These are phyloP conservation scores for Macadamia tetraphylla DNA, from an alignment of 164 flowering plant genomes.

Conservation along the genomic window DNA sequence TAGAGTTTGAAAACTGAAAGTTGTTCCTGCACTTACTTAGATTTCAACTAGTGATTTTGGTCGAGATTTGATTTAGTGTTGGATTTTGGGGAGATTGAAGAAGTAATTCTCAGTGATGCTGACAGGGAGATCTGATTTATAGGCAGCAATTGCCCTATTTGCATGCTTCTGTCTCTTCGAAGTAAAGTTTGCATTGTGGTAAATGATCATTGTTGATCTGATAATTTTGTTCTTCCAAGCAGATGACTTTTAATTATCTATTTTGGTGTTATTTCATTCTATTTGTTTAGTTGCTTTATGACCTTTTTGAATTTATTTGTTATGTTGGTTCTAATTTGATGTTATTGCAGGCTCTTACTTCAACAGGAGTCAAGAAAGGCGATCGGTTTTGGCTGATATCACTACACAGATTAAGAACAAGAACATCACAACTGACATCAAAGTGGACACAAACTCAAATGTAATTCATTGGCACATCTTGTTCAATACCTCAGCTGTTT, in stretches of 20 bases:
- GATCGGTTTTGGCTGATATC: conserved; percentile 80
- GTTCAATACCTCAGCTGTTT: not conserved
- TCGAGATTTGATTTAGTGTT: too few relatives aligned
- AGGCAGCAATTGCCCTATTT: too few relatives aligned
- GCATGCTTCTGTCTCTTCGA: too few relatives aligned
- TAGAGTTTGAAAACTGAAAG: too few relatives aligned
- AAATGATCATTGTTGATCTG: too few relatives aligned
- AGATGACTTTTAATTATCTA: not conserved
- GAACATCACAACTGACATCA: conserved; percentile 86
- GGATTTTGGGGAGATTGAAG: too few relatives aligned
- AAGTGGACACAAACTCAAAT: conserved; percentile 86
- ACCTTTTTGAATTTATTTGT: too few relatives aligned
- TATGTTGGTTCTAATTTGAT: not conserved
- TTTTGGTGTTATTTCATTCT: not conserved
- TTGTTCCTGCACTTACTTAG: too few relatives aligned
- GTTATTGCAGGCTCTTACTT: conserved; percentile 59
- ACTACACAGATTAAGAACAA: conserved; percentile 73
- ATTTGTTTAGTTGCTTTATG: not conserved
- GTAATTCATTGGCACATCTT: conserved; percentile 30
- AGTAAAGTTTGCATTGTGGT: too few relatives aligned
- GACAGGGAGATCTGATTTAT: too few relatives aligned
- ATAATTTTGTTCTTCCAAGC: not conserved
- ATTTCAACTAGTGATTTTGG: too few relatives aligned
- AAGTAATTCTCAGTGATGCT: too few relatives aligned
- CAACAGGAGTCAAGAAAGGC: conserved; percentile 80